phyloP scores from a whole-genome alignment of 306 rosid species.

The Fagus sylvatica region DNA sequence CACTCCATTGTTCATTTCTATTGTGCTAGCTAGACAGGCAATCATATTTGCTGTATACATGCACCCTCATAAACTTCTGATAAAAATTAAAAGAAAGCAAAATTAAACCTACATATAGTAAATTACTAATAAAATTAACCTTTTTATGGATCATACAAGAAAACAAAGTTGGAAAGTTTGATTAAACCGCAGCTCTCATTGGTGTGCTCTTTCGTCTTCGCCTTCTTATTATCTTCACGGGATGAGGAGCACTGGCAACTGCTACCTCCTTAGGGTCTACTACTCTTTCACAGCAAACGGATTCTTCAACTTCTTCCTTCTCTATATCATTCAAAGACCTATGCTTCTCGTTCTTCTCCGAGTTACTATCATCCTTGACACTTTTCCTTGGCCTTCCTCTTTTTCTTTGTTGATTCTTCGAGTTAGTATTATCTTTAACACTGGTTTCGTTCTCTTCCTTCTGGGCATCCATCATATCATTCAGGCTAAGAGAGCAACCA shows the following conservation, averaged over 20 bases:
- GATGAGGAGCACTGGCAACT: background rate
- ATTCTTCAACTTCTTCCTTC: background rate
- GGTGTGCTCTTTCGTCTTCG: slow-evolving; percentile 21
- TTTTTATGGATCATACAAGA: too few species aligned
- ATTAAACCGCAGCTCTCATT: slow-evolving; percentile 23
- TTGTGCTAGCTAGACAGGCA: too few species aligned
- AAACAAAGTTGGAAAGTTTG: too few species aligned
- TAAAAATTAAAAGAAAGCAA: too few species aligned
- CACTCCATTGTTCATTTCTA: too few species aligned
- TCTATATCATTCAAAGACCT: background rate
- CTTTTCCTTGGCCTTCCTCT: slow-evolving; percentile 21
- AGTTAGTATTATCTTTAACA: background rate
- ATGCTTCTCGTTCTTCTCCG: background rate
- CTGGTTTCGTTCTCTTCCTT: slow-evolving; percentile 26
- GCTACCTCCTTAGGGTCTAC: background rate
- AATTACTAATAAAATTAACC: too few species aligned
- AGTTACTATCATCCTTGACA: background rate
- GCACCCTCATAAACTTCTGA: too few species aligned
- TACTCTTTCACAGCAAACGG: background rate
- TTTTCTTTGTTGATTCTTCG: background rate
- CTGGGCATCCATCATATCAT: background rate
- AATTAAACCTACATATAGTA: too few species aligned
- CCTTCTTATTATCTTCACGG: background rate
- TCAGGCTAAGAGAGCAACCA: background rate
- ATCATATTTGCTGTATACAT: too few species aligned